Base-by-base conservation (phyloP, 805 yeast genomes). In the Diddensiella transvaalensis region DNA sequence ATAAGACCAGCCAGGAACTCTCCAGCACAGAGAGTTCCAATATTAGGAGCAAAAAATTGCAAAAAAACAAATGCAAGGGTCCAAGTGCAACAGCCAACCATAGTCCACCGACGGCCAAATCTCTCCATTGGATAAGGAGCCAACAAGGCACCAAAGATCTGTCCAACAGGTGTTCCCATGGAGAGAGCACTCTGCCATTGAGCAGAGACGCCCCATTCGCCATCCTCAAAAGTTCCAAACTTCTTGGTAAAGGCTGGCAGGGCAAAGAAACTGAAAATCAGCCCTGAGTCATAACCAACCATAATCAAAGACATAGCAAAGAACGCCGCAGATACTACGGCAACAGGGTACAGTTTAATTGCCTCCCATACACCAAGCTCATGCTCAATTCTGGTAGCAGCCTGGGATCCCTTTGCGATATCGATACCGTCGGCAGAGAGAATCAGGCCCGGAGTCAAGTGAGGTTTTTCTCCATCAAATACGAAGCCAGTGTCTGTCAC, bases 111-210 rank as follows among this genome's bases (percentile, higher is more conserved):
- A 5, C 44, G 45, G 3, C 49, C 49, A 35, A 46, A 33, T 21
- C 33, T 40, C 32, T 46, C 49, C 44, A 40, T 29, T n/a, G 33
- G 32, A 10, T 39, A 41, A 21, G 44, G 17, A 22, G 33, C 43
- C 18, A 57, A 46, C 11, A 62, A 48, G 6, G 57, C 66, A 26
- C 61, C 55, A 44, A 76, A 61, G 42, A 76, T 60, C 46, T 64
- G 66, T 22, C 66, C 62, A 54, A 75, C 79, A 60, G 72, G 75
- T 22, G 79, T 79, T 49, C 72, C 77, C 78, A 74, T 74, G 43
- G 75, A 58, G 49, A 76, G 63, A 22, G 76, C 71, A 4, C 71
- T 55, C 66, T 72, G 59, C 59, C 65, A 45, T 58, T 71, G 69
- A 61, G 74, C 67, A 63, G 68, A 56, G 59, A 64, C 55, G 3